These are phyloP conservation scores for Oryza australiensis DNA, from an alignment of 176 grass and related monocot species.

Conservation along the genomic window DNA sequence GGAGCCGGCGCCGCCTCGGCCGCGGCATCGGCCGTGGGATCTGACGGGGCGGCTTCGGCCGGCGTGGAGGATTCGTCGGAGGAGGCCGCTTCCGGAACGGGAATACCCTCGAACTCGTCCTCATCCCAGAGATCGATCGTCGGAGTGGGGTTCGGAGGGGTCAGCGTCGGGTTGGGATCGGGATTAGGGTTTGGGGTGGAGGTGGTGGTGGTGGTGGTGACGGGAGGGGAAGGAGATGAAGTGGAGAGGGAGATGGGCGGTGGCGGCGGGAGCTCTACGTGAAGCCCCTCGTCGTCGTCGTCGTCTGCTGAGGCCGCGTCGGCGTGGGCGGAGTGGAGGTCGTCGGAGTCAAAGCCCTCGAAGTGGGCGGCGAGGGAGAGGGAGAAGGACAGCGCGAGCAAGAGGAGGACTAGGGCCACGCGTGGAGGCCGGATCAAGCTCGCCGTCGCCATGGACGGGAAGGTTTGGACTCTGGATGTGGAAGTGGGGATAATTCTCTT, in stretches of 20 bases:
- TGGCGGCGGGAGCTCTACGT: constrained; percentile 26
- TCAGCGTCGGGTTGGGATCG: constrained; percentile 1
- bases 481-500: neutral
- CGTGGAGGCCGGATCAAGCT: constrained; percentile 54
- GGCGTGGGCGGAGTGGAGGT: constrained; percentile 44
- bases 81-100: constrained; percentile 24
- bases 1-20: constrained; percentile 36
- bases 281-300: constrained; percentile 34
- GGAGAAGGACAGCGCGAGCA: constrained; percentile 53
- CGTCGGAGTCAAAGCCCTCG: constrained; percentile 91
- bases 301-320: constrained; percentile 39
- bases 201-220: constrained; percentile 37
- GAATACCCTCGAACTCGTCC: constrained; percentile 99
- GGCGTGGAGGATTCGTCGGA: constrained; percentile 22
- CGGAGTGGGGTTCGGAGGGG: constrained; percentile 35
- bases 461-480: neutral
- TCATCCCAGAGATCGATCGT: constrained; percentile 90
- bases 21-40: constrained; percentile 36
- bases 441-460: constrained; percentile 57
- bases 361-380: constrained; percentile 67
- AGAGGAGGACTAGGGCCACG: constrained; percentile 46
- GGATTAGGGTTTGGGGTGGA: constrained; percentile 44
- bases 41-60: constrained; percentile 27
- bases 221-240: constrained; percentile 39
- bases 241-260: constrained; percentile 45